Evolutionary conservation across 1,284 basidiomycete genomes (phyloP).

Genomic region (Meira nashicola): DNA sequence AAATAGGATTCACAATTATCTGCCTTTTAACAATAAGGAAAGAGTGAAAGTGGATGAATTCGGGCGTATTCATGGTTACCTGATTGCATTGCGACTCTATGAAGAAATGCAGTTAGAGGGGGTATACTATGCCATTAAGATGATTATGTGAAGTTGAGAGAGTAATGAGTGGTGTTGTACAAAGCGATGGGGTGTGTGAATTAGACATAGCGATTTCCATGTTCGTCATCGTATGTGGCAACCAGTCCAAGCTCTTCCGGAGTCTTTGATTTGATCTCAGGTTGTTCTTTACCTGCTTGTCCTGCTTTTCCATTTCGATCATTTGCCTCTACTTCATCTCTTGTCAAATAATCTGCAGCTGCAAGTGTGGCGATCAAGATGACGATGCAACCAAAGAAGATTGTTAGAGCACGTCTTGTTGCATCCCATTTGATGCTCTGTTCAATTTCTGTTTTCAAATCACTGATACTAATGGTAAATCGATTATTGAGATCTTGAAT

Average conservation of each 20-base stretch:
- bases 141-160: background rate
- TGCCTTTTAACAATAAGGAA: too few relatives aligned
- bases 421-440: constrained; percentile 53
- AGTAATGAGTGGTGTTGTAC: too few relatives aligned
- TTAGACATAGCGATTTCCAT: constrained; percentile 10
- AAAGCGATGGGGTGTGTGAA: background rate
- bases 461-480: constrained; percentile 51
- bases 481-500: constrained; percentile 67
- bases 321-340: constrained; percentile 26
- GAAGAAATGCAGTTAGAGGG: too few relatives aligned
- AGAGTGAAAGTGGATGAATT: too few relatives aligned
- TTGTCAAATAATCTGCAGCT: constrained; percentile 41
- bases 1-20: too few relatives aligned
- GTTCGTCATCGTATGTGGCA: constrained; percentile 6
- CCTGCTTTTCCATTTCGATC: background rate
- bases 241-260: constrained; percentile 9
- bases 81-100: too few relatives aligned
- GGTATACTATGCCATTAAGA: background rate
- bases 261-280: constrained; percentile 1
- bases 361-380: constrained; percentile 48
- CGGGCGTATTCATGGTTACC: too few relatives aligned
- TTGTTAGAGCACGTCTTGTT: constrained; percentile 43
- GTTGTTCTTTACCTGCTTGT: background rate
- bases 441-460: constrained; percentile 52
- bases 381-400: constrained; percentile 50